These are phyloP conservation scores for Coffea canephora DNA, from an alignment of 257 asterid genomes.

Conservation along the genomic window DNA sequence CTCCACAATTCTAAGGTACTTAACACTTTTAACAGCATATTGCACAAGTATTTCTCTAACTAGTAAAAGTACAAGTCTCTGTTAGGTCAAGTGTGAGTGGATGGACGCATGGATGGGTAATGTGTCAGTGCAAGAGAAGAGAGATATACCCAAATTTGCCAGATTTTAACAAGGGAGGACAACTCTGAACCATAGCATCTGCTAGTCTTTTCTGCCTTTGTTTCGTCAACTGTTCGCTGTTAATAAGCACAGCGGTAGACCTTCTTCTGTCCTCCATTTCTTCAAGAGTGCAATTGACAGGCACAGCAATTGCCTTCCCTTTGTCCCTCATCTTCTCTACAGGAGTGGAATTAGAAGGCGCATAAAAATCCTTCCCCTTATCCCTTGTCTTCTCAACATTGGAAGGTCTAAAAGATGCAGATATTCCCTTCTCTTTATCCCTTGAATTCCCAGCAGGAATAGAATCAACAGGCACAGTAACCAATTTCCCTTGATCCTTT, in stretches of 20 bases:
- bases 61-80: not conserved
- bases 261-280: slow-evolving; percentile 27
- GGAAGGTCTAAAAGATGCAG: slow-evolving; percentile 24
- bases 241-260: slow-evolving; percentile 22
- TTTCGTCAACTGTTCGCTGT: slow-evolving; percentile 5
- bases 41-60: not conserved
- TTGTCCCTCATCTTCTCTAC: slow-evolving; percentile 35
- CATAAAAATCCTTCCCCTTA: slow-evolving; percentile 26
- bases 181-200: slow-evolving; percentile 44
- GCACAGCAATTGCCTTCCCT: slow-evolving; percentile 32
- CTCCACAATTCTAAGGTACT: not conserved
- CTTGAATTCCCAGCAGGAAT: slow-evolving; percentile 16
- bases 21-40: not conserved
- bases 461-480: slow-evolving; percentile 18
- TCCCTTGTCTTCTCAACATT: slow-evolving; percentile 25
- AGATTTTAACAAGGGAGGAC: slow-evolving; percentile 50
- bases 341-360: slow-evolving; percentile 25
- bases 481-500: slow-evolving; percentile 23
- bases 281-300: slow-evolving; percentile 21
- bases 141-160: slow-evolving; percentile 31
- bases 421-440: slow-evolving; percentile 28
- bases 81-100: not conserved
- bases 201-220: slow-evolving; percentile 27
- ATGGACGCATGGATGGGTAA: not conserved
- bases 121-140: slow-evolving; percentile 10